Evolutionary conservation across 306 rosid genomes (phyloP).

Genomic region (Coriaria nepalensis): DNA sequence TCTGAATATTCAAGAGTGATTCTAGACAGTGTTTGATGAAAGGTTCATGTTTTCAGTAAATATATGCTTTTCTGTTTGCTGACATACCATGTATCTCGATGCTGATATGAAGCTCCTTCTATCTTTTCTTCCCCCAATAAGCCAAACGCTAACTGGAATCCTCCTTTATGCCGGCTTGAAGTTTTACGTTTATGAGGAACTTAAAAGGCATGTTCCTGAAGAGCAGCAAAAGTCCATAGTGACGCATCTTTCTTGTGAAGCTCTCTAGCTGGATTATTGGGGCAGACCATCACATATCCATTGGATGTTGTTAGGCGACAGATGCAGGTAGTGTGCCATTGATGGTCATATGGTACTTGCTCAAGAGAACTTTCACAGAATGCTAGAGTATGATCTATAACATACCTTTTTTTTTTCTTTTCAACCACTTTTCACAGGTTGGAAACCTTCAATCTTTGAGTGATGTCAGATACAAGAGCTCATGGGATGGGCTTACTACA

Average conservation of each 20-base stretch:
- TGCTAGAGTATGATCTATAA: no score
- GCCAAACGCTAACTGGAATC: conserved; percentile 85
- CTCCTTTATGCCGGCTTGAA: conserved; percentile 93
- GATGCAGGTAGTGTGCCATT: conserved; percentile 65
- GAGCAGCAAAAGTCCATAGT: conserved; percentile 67
- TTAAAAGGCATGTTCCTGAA: conserved; percentile 65
- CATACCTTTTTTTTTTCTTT: no score
- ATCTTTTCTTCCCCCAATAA: conserved; percentile 12
- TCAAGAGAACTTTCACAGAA: neutral
- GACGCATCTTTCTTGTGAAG: conserved; percentile 89
- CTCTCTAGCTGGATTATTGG: conserved; percentile 89
- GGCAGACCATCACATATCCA: conserved; percentile 93
- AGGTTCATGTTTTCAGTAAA: no score
- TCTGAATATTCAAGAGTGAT: no score
- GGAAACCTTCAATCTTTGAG: conserved; percentile 43
- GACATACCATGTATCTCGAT: no score
- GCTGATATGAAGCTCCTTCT: no score
- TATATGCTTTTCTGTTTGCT: no score
- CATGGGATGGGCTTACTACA: conserved; percentile 46
- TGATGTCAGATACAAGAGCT: conserved; percentile 43
- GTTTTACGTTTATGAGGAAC: conserved; percentile 75
- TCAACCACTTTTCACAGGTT: conserved; percentile 30
- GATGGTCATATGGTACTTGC: neutral
- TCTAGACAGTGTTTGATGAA: no score
- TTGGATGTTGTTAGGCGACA: conserved; percentile 95